Evolutionary conservation across 2,329 filamentous ascomycete species (phyloP).

Genomic region (Sarocladium kiliense): DNA sequence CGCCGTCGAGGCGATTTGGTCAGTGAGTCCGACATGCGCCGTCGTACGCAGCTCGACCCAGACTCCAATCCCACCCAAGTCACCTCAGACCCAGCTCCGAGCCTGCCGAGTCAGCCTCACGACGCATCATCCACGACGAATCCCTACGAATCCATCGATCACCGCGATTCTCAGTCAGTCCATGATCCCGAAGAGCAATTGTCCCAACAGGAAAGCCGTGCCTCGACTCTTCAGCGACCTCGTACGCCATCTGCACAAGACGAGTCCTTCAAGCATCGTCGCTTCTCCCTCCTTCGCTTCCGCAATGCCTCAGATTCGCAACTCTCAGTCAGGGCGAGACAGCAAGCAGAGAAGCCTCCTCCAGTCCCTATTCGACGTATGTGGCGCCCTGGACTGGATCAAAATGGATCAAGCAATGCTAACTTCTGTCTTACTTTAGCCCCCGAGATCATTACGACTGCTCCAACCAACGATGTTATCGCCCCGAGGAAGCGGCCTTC

Average conservation of each 20-base stretch:
- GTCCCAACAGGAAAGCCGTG: slow-evolving; percentile 18
- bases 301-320: slow-evolving; percentile 93
- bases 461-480: slow-evolving; percentile 66
- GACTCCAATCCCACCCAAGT: slow-evolving; percentile 17
- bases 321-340: slow-evolving; percentile 68
- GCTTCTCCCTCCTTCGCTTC: slow-evolving; percentile 72
- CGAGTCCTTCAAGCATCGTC: slow-evolving; percentile 50
- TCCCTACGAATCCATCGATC: slow-evolving; percentile 3
- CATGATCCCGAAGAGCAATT: slow-evolving; percentile 14
- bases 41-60: slow-evolving; percentile 36
- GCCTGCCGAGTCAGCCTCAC: not conserved
- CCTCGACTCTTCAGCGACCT: slow-evolving; percentile 28
- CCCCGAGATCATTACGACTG: slow-evolving; percentile 82
- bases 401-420: slow-evolving; percentile 13
- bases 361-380: slow-evolving; percentile 53
- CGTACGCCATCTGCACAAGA: slow-evolving; percentile 49
- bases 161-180: slow-evolving; percentile 8
- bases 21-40: slow-evolving; percentile 55
- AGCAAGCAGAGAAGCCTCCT: slow-evolving; percentile 54
- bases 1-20: slow-evolving; percentile 55
- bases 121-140: slow-evolving; percentile 1
- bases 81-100: slow-evolving; percentile 11
- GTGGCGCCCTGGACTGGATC: slow-evolving; percentile 17
- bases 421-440: slow-evolving; percentile 32
- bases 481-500: slow-evolving; percentile 49